Percentiles rank a stretch among this genome's conserved stretches.
Conservation (phyloP, 331 rosid species). For the Erythrophleum ivorense region DNA sequence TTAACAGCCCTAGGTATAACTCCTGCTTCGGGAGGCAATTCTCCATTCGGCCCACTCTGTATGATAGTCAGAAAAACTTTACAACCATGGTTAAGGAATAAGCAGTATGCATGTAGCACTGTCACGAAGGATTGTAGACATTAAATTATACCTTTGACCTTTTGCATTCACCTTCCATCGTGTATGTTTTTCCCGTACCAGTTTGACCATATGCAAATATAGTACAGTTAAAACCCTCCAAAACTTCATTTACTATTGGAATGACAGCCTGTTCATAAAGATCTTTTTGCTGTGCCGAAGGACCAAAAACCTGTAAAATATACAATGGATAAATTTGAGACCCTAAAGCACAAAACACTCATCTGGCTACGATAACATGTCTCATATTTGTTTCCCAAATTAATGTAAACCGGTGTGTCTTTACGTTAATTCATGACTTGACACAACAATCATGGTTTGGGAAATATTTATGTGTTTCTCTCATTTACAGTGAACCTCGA, state of each 20-base stretch:
- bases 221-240: conserved; percentile 95
- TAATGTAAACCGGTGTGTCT: neutral
- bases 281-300: conserved; percentile 67
- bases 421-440: neutral
- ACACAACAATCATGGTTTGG: neutral
- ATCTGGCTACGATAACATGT: neutral
- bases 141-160: conserved; percentile 61
- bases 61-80: neutral
- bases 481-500: neutral
- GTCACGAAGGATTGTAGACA: neutral
- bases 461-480: neutral
- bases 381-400: neutral
- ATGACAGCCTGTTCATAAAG: conserved; percentile 73
- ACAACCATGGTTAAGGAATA: neutral
- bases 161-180: conserved; percentile 92
- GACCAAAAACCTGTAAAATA: conserved; percentile 65
- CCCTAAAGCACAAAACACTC: neutral
- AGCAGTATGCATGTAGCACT: neutral
- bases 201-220: conserved; percentile 96
- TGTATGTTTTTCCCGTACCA: conserved; percentile 89
- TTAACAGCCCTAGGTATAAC: conserved; percentile 82
- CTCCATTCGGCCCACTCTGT: conserved; percentile 75
- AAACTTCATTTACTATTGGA: conserved; percentile 87
- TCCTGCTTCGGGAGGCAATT: conserved; percentile 74
- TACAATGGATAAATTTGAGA: neutral